Percentiles rank a stretch among this genome's conserved stretches.
Conservation (phyloP, 345 rosid species). For the Reutealis trisperma region DNA sequence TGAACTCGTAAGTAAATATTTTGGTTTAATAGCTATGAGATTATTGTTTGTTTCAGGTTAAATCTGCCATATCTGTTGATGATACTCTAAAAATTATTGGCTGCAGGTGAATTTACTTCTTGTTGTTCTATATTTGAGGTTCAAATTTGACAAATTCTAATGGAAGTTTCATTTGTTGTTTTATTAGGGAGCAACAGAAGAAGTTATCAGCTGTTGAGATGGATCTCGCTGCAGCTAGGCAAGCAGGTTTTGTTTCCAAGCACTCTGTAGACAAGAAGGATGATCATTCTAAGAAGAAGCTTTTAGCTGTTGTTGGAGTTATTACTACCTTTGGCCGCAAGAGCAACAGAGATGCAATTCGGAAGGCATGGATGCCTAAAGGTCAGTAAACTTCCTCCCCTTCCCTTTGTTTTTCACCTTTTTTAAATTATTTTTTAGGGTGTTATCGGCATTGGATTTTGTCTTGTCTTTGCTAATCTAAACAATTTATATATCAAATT, state of each 20-base stretch:
- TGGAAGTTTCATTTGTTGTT: constrained; percentile 19
- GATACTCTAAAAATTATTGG: constrained; percentile 85
- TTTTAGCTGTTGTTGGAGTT: constrained; percentile 71
- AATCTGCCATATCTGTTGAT: constrained; percentile 84
- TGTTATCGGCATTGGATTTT: neutral
- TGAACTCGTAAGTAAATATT: neutral
- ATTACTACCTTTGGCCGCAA: constrained; percentile 69
- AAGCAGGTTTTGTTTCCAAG: constrained; percentile 65
- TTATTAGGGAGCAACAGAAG: constrained; percentile 84
- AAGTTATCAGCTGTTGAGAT: constrained; percentile 65
- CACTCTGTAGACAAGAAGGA: constrained; percentile 30
- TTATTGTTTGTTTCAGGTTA: constrained; percentile 46
- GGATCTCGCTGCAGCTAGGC: constrained; percentile 63
- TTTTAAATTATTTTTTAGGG: neutral
- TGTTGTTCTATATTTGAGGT: constrained; percentile 1
- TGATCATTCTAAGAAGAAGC: constrained; percentile 49
- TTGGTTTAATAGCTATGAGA: neutral
- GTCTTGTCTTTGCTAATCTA: neutral
- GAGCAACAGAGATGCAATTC: constrained; percentile 78
- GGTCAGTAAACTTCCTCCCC: constrained; percentile 30
- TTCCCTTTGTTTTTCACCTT: neutral
- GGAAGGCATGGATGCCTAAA: constrained; percentile 88
- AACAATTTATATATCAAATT: too few relatives aligned
- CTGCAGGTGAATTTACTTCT: constrained; percentile 58
- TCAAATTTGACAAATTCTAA: neutral